phyloP scores from a whole-genome alignment of 2,329 filamentous ascomycete species.

The Mycocentrospora acerina region DNA sequence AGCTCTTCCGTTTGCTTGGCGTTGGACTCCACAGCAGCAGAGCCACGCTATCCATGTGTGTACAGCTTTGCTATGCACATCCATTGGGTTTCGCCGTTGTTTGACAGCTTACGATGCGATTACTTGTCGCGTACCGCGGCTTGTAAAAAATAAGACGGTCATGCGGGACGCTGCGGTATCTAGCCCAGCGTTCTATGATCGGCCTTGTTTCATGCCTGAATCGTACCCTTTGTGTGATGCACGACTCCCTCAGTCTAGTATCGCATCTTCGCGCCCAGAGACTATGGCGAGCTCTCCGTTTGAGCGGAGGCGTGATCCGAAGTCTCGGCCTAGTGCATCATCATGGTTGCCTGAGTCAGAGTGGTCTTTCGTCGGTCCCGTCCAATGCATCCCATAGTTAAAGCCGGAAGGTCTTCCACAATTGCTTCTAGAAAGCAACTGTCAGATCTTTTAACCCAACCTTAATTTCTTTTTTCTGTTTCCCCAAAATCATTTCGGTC shows the following conservation, averaged over 20 bases:
- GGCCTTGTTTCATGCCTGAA: slow-evolving; percentile 4
- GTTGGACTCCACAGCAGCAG: no score
- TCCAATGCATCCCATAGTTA: no score
- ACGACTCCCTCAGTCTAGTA: slow-evolving; percentile 1
- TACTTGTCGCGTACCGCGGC: no score
- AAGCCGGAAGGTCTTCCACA: slow-evolving; percentile 3
- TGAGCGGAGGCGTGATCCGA: no score
- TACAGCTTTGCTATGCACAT: no score
- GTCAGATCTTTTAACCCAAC: slow-evolving; percentile 5
- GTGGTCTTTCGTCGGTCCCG: slow-evolving; percentile 6
- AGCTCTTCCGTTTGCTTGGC: no score
- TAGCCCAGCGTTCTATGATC: neutral
- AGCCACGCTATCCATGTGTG: no score
- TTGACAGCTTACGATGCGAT: no score
- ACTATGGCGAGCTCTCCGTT: slow-evolving; percentile 3
- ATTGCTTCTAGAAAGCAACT: slow-evolving; percentile 14
- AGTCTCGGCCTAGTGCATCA: neutral
- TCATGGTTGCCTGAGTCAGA: slow-evolving; percentile 3
- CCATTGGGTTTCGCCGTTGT: no score
- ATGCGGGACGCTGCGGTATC: no score
- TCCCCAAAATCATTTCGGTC: neutral
- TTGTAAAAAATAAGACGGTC: no score
- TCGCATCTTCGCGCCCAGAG: neutral
- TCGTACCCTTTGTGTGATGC: neutral
- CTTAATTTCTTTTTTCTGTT: neutral